Evolutionary conservation across 1,139 yeast genomes (phyloP).

Genomic region (Wickerhamomyces sp.): DNA sequence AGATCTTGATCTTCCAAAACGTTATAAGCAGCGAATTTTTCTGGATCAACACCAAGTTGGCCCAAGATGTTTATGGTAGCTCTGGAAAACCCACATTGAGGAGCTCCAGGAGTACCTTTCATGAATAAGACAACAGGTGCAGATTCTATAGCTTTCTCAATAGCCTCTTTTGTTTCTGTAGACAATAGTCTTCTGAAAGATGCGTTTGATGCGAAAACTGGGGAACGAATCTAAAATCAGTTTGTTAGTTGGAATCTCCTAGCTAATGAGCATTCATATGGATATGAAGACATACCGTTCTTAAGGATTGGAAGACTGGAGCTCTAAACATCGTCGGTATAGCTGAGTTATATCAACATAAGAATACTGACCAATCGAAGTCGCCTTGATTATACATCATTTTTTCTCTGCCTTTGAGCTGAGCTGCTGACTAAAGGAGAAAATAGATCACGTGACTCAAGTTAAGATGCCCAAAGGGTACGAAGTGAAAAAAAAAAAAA

Average conservation of each 20-base stretch:
- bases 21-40: slow-evolving; percentile 93
- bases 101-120: slow-evolving; percentile 97
- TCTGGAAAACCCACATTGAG: slow-evolving; percentile 96
- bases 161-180: slow-evolving; percentile 75
- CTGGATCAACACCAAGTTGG: slow-evolving; percentile 96
- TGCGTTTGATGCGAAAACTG: slow-evolving; percentile 1
- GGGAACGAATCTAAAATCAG: slow-evolving; percentile 3
- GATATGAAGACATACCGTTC: background rate
- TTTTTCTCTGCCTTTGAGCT: too few species aligned
- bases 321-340: background rate
- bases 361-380: background rate
- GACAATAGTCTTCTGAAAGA: slow-evolving; percentile 52
- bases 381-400: background rate
- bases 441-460: too few species aligned
- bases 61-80: slow-evolving; percentile 92
- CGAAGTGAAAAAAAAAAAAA: too few species aligned
- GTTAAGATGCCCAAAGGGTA: too few species aligned
- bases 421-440: too few species aligned
- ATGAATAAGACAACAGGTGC: slow-evolving; percentile 94
- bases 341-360: too few species aligned
- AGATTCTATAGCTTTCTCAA: slow-evolving; percentile 75
- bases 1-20: slow-evolving; percentile 93
- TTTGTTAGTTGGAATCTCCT: background rate
- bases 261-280: too few species aligned
- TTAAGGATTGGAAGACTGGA: background rate